These are phyloP conservation scores for Lepidium didymum DNA, from an alignment of 345 rosid species.

Conservation along the genomic window DNA sequence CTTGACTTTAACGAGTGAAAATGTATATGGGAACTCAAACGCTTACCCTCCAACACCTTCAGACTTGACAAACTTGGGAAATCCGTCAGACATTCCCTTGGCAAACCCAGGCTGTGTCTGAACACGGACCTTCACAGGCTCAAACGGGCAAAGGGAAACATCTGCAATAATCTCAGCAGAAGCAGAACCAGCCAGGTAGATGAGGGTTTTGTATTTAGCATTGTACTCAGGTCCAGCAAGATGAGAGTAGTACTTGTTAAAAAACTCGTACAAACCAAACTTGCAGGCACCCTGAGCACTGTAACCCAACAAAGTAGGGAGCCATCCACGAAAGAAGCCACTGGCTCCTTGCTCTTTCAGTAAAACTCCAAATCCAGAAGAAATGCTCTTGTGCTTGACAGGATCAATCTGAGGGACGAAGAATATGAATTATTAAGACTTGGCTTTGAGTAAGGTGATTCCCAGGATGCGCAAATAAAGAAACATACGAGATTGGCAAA, in stretches of 20 bases:
- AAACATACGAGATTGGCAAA: too few relatives aligned
- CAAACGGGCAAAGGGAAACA: slow-evolving; percentile 88
- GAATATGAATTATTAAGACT: neutral
- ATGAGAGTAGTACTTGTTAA: slow-evolving; percentile 84
- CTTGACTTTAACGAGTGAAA: neutral
- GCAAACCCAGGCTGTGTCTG: slow-evolving; percentile 99
- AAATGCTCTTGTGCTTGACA: slow-evolving; percentile 62
- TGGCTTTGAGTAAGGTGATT: neutral
- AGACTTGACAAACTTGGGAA: slow-evolving; percentile 80
- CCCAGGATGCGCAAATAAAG: too few relatives aligned
- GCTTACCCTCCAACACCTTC: slow-evolving; percentile 78
- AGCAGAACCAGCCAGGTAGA: slow-evolving; percentile 77
- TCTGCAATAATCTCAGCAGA: slow-evolving; percentile 92
- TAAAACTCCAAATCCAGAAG: slow-evolving; percentile 60
- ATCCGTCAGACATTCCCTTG: slow-evolving; percentile 84
- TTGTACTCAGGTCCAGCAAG: slow-evolving; percentile 84
- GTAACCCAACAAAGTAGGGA: slow-evolving; percentile 65
- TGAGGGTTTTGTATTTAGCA: slow-evolving; percentile 62
- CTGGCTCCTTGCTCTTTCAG: slow-evolving; percentile 62
- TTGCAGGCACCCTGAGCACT: slow-evolving; percentile 85
- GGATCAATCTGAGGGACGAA: slow-evolving; percentile 48
- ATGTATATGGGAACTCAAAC: neutral
- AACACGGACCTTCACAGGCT: slow-evolving; percentile 95
- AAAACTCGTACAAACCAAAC: slow-evolving; percentile 66
- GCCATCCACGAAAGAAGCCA: slow-evolving; percentile 71